Evolutionary conservation across 1,139 yeast genomes (phyloP), one percentile per base, ranked within the genome.

Genomic region (Saccharomyces uvarum): DNA sequence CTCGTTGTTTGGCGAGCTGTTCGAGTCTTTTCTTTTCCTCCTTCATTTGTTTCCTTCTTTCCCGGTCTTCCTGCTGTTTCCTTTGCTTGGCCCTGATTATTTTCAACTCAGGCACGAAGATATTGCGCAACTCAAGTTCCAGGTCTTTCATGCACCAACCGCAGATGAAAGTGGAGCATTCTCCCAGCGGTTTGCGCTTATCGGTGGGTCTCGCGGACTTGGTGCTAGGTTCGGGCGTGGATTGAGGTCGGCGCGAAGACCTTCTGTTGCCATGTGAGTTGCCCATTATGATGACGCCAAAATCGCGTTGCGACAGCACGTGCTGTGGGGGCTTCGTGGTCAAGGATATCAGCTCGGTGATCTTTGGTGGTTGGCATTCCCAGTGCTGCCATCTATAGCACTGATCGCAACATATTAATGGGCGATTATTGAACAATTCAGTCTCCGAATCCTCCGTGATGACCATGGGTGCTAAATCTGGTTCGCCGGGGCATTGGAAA

Each of bases 371-470:
- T 50, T 64, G 66, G 49, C 68, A 66, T 21, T 63, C 65, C 68
- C 68, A 67, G 53, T 67, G 70, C 51, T 66, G 67, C 73, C 73
- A 70, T 50, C 61, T 61, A 27, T 61, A 58, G 55, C 77, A 64
- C 54, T 59, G 52, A 21, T 67, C 69, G 58, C 72, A 67, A 56
- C 69, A 63, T 4, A 69, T 53, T n/a, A 67, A 57, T 9, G 63
- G 60, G 28, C 53, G 56, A 27, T 58, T 52, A 19, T 55, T 38
- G 32, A 61, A 42, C n/a, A 24, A 72, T 60, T 55, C 67, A 60
- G 52, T 70, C 64, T 57, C 63, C 48, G 58, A 58, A 27, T 62
- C 60, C 16, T 53, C 57, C 1, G 54, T 44, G 47, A 56, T 54
- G 8, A 56, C 49, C 29, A 57, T 56, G 4, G 54, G 44, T 6